phyloP scores from a whole-genome alignment of 2,329 filamentous ascomycete genomes.

The Tolypocladium sp. region DNA sequence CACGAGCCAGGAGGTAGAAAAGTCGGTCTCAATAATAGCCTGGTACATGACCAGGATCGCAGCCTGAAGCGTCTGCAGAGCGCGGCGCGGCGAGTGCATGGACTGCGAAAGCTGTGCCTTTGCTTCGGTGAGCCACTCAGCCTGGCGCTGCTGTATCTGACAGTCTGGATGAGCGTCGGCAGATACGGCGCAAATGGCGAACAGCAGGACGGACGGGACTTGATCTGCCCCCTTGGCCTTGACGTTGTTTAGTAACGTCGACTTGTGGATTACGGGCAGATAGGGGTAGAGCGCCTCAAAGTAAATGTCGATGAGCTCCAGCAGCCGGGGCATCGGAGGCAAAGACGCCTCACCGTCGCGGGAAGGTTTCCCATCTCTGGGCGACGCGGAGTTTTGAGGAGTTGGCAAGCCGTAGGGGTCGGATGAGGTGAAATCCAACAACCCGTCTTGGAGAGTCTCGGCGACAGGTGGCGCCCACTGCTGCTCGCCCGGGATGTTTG shows the following conservation, averaged over 20 bases:
- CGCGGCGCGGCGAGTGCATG: constrained; percentile 6
- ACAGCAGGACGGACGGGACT: constrained; percentile 4
- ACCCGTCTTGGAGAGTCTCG: background rate
- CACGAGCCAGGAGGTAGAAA: constrained; percentile 8
- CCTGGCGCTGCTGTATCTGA: constrained; percentile 8
- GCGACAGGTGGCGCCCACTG: background rate
- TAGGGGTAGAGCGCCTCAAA: constrained; percentile 12
- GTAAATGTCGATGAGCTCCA: constrained; percentile 11
- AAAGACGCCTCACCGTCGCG: background rate
- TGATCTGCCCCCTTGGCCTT: background rate
- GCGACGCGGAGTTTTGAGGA: background rate
- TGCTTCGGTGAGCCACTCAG: constrained; percentile 10
- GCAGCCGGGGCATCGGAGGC: constrained; percentile 4
- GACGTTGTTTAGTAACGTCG: background rate
- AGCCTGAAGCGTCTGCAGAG: constrained; percentile 11
- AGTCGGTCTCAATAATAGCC: constrained; percentile 9
- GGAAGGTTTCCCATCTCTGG: background rate
- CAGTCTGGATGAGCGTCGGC: constrained; percentile 10
- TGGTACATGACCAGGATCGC: constrained; percentile 12
- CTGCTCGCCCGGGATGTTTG: background rate
- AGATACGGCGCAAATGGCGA: constrained; percentile 11
- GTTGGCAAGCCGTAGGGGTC: background rate
- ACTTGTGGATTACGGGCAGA: constrained; percentile 12
- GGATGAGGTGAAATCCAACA: background rate
- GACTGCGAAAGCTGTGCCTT: constrained; percentile 7